Percentiles rank a stretch among this genome's conserved stretches.
Conservation (phyloP, 495 filamentous ascomycete species). For the Penicillium herquei region DNA sequence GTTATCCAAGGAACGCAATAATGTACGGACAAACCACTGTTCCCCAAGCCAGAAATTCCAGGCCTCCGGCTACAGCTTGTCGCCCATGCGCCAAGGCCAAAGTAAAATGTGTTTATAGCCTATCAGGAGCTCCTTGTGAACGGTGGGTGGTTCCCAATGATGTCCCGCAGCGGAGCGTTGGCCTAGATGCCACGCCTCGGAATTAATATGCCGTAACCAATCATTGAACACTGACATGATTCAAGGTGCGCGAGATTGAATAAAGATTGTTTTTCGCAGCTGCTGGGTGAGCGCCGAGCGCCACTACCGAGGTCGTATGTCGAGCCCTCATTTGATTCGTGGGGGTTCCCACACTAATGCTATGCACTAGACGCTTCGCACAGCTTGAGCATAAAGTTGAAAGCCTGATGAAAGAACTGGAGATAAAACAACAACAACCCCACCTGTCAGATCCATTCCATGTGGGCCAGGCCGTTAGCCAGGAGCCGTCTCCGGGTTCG, state of each 20-base stretch:
- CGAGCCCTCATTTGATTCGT: neutral
- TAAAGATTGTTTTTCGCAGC: conserved; percentile 9
- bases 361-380: conserved; percentile 8
- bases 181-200: neutral
- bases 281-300: conserved; percentile 2
- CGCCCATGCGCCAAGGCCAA: conserved; percentile 9
- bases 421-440: neutral
- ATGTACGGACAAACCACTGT: neutral
- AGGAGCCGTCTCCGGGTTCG: neutral
- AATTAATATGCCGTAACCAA: neutral
- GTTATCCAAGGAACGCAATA: neutral
- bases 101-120: conserved; percentile 1
- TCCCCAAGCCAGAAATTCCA: neutral
- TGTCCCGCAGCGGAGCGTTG: neutral
- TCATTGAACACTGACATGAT: neutral
- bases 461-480: neutral
- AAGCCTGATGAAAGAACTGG: neutral
- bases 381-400: conserved; percentile 8
- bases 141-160: neutral
- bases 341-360: neutral
- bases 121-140: neutral
- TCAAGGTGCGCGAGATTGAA: conserved; percentile 5
- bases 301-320: conserved; percentile 13
- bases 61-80: neutral
- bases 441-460: neutral